A percentile compares a stretch with the other conserved stretches of the same genome.
phyloP scores from a whole-genome alignment of 2,329 filamentous ascomycete species.

The Cercospora beticola region DNA sequence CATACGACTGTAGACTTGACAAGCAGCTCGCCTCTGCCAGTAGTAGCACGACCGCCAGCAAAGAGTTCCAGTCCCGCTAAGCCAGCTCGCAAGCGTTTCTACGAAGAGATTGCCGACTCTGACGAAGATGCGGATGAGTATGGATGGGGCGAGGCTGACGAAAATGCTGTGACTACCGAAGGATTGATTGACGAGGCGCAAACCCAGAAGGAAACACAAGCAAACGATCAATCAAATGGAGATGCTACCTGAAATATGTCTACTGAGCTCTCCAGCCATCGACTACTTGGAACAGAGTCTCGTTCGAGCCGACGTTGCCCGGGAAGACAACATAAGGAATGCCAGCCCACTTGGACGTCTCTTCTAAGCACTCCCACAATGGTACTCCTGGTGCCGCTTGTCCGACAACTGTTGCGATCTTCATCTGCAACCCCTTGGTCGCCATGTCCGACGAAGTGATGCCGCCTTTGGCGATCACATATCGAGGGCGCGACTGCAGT shows the following conservation, averaged over 20 bases:
- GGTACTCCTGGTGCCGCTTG: slow-evolving; percentile 60
- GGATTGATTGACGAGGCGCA: neutral
- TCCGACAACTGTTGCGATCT: slow-evolving; percentile 55
- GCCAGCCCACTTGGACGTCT: slow-evolving; percentile 51
- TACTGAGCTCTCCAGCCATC: slow-evolving; percentile 37
- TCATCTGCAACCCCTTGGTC: slow-evolving; percentile 57
- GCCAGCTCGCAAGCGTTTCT: slow-evolving; percentile 56
- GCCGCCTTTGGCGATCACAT: slow-evolving; percentile 60
- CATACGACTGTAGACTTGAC: slow-evolving; percentile 25
- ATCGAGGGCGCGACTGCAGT: slow-evolving; percentile 53
- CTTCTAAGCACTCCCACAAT: slow-evolving; percentile 59
- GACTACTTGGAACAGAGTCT: slow-evolving; percentile 50
- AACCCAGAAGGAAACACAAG: neutral
- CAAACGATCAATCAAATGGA: neutral
- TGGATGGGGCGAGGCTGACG: slow-evolving; percentile 68
- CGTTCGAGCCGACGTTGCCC: slow-evolving; percentile 55
- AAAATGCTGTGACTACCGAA: slow-evolving; percentile 43
- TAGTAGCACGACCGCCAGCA: neutral
- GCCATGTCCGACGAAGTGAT: slow-evolving; percentile 61
- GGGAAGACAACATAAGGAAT: slow-evolving; percentile 60
- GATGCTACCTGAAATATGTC: slow-evolving; percentile 4
- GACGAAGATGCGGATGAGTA: slow-evolving; percentile 66
- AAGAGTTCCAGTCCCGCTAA: slow-evolving; percentile 11
- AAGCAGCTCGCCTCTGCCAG: slow-evolving; percentile 9
- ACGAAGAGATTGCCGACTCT: slow-evolving; percentile 58